Evolutionary conservation across 108 stramenopile genomes (phyloP).

Genomic region (Stephanodiscus triporus): DNA sequence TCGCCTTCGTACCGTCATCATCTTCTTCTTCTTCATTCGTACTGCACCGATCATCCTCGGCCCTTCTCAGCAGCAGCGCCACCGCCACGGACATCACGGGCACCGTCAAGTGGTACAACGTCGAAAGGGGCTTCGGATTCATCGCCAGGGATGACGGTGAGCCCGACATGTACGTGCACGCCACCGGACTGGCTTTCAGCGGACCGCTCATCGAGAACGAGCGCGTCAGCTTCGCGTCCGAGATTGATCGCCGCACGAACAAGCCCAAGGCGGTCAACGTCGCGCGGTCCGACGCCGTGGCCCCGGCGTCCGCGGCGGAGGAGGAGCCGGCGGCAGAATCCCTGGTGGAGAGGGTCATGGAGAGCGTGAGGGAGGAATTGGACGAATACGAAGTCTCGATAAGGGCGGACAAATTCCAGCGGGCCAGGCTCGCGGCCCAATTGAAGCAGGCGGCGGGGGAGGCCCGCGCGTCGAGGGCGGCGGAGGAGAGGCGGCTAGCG

Average conservation of each 20-base stretch:
- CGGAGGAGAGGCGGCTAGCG: slow-evolving; percentile 37
- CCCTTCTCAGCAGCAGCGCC: slow-evolving; percentile 11
- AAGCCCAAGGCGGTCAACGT: slow-evolving; percentile 48
- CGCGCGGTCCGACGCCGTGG: slow-evolving; percentile 13
- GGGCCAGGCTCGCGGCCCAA: slow-evolving; percentile 12
- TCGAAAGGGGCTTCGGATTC: slow-evolving; percentile 41
- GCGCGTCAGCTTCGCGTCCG: slow-evolving; percentile 26
- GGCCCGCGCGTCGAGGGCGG: slow-evolving; percentile 9
- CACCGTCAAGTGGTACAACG: slow-evolving; percentile 51
- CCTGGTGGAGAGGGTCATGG: not conserved
- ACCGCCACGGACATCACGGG: slow-evolving; percentile 23
- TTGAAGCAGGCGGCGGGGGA: slow-evolving; percentile 10
- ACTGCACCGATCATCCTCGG: slow-evolving; percentile 8
- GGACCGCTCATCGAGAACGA: slow-evolving; percentile 37
- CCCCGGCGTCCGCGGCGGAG: not conserved
- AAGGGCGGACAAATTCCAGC: slow-evolving; percentile 13
- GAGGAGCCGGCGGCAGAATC: slow-evolving; percentile 7
- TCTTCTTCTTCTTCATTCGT: not conserved
- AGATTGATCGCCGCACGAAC: slow-evolving; percentile 38
- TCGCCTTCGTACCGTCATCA: slow-evolving; percentile 18
- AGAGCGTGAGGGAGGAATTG: not conserved
- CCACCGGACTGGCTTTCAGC: slow-evolving; percentile 27
- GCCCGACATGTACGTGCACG: slow-evolving; percentile 52
- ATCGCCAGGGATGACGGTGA: slow-evolving; percentile 47
- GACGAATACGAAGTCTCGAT: not conserved